These are phyloP conservation scores for Penicillium subrubescens DNA, from an alignment of 495 filamentous ascomycete genomes.

Conservation along the genomic window DNA sequence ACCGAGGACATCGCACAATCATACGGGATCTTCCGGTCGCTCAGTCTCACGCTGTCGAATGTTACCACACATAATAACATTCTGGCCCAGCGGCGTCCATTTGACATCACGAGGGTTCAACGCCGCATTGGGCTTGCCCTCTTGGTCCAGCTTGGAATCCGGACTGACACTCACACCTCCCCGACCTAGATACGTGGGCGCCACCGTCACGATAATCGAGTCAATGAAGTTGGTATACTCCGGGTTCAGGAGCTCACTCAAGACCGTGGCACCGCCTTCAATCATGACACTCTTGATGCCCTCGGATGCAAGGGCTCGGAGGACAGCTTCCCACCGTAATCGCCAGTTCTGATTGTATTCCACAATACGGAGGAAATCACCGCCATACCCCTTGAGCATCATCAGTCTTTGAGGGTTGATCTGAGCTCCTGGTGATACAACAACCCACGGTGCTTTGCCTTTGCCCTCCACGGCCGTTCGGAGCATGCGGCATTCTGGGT, in stretches of 20 bases:
- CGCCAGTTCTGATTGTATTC: slow-evolving; percentile 53
- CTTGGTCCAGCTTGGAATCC: slow-evolving; percentile 48
- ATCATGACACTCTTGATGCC: slow-evolving; percentile 82
- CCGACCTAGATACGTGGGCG: slow-evolving; percentile 78
- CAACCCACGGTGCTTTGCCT: slow-evolving; percentile 72
- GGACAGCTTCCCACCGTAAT: slow-evolving; percentile 63
- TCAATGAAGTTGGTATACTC: slow-evolving; percentile 65
- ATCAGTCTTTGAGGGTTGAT: slow-evolving; percentile 48
- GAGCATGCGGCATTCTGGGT: slow-evolving; percentile 61
- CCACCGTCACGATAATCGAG: slow-evolving; percentile 79
- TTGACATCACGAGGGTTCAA: slow-evolving; percentile 64
- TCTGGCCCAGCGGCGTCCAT: slow-evolving; percentile 73
- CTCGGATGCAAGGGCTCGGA: slow-evolving; percentile 56
- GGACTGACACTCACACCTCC: slow-evolving; percentile 76
- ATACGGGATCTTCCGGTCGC: slow-evolving; percentile 1
- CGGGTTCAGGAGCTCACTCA: slow-evolving; percentile 69
- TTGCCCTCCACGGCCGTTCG: slow-evolving; percentile 62
- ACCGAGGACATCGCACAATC: neutral
- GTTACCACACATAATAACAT: slow-evolving; percentile 77
- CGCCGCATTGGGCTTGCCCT: slow-evolving; percentile 55
- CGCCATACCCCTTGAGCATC: slow-evolving; percentile 52
- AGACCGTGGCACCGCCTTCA: slow-evolving; percentile 78
- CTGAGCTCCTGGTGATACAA: slow-evolving; percentile 56
- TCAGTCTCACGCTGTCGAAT: slow-evolving; percentile 32
- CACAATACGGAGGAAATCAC: slow-evolving; percentile 50